A percentile compares a stretch with the other conserved stretches of the same genome.
phyloP scores from a whole-genome alignment of 163 green algal species.

The Scenedesmus sp. region DNA sequence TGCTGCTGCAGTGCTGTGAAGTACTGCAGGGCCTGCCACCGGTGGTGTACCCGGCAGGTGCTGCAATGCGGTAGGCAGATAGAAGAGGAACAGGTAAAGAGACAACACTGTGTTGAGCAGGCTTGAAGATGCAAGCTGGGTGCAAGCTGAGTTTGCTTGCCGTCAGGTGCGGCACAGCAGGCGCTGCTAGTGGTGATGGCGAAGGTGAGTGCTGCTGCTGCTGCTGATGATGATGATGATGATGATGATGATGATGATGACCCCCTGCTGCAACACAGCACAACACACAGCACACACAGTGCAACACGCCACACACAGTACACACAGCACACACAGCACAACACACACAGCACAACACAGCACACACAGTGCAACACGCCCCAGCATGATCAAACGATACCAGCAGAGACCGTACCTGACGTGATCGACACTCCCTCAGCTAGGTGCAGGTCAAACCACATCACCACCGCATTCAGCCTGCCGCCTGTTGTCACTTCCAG shows the following conservation, averaged over 20 bases:
- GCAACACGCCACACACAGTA: not conserved
- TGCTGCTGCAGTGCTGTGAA: not conserved
- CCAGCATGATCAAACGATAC: no score
- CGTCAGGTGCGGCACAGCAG: not conserved
- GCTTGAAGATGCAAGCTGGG: not conserved
- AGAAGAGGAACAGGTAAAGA: not conserved
- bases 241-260: not conserved
- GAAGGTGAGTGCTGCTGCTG: not conserved
- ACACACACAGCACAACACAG: not conserved
- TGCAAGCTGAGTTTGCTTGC: not conserved
- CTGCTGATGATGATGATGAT: no score
- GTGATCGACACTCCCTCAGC: not conserved
- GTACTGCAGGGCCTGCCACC: not conserved
- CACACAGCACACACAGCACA: not conserved
- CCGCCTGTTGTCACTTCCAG: conserved; percentile 13
- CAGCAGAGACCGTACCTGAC: conserved; percentile 24
- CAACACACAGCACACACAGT: not conserved
- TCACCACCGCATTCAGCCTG: conserved; percentile 11
- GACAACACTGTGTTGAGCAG: no score
- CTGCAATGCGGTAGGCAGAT: not conserved
- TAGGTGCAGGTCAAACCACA: conserved; percentile 54
- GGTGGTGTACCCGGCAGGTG: conserved; percentile 18
- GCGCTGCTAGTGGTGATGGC: not conserved
- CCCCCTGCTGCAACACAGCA: not conserved
- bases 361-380: not conserved